Evolutionary conservation across 495 filamentous ascomycete genomes (phyloP).

Genomic region (Aspergillus steynii): DNA sequence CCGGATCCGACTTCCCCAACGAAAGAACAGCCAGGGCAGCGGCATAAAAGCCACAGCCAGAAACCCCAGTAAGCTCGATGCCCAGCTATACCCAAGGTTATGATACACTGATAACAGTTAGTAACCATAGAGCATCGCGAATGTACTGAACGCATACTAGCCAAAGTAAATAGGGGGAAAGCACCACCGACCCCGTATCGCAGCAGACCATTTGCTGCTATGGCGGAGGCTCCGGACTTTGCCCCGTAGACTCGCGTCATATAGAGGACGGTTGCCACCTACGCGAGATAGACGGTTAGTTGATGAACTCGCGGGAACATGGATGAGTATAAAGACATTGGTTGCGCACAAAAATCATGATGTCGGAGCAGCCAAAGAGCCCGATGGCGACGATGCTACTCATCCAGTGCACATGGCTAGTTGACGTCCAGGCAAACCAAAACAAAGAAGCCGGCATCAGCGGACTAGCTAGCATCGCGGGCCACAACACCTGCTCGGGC

Average conservation of each 20-base stretch:
- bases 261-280: conserved; percentile 54
- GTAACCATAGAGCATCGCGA: neutral
- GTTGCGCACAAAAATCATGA: conserved; percentile 53
- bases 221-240: conserved; percentile 13
- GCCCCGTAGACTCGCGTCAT: conserved; percentile 15
- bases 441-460: conserved; percentile 52
- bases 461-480: conserved; percentile 59
- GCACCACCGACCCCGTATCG: conserved; percentile 61
- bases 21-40: conserved; percentile 44
- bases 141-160: conserved; percentile 35
- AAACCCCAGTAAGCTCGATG: conserved; percentile 58
- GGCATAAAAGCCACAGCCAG: conserved; percentile 56
- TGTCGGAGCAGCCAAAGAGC: conserved; percentile 67
- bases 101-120: conserved; percentile 49
- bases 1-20: neutral
- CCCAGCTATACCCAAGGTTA: conserved; percentile 58
- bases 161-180: conserved; percentile 65
- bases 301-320: neutral
- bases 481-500: conserved; percentile 56
- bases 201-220: conserved; percentile 55
- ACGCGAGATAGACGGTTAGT: conserved; percentile 48
- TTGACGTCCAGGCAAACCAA: conserved; percentile 52
- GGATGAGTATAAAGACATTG: no score
- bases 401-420: conserved; percentile 35
- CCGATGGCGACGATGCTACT: conserved; percentile 53